Percentiles rank a stretch among this genome's conserved stretches.
phyloP scores from a whole-genome alignment of 2,329 filamentous ascomycete genomes.

The Ceratocystiopsis brevicomis region DNA sequence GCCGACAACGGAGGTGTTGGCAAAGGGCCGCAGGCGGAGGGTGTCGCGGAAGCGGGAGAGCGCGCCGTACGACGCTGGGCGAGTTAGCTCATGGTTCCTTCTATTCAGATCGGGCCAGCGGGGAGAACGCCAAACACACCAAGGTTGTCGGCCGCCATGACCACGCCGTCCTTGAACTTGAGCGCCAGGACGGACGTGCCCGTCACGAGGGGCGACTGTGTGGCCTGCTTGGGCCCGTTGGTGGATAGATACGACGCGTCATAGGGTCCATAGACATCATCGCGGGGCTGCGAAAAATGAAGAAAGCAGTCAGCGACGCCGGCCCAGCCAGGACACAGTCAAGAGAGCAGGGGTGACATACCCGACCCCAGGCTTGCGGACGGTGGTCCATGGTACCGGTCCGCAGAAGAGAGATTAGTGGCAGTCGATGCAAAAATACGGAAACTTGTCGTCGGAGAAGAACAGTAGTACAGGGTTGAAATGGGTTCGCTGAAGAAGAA shows the following conservation, averaged over 20 bases:
- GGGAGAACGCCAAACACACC: slow-evolving; percentile 33
- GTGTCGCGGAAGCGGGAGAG: slow-evolving; percentile 92
- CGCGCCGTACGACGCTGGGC: slow-evolving; percentile 87
- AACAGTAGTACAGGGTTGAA: too few relatives aligned
- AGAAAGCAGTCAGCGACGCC: not conserved
- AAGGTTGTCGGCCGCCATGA: slow-evolving; percentile 92
- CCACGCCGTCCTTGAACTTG: slow-evolving; percentile 92
- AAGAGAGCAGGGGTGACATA: slow-evolving; percentile 22
- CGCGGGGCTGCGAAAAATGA: slow-evolving; percentile 51
- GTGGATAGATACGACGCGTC: slow-evolving; percentile 67
- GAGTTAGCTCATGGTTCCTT: not conserved
- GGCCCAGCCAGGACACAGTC: too few relatives aligned
- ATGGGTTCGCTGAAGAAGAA: too few relatives aligned
- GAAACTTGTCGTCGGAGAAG: too few relatives aligned
- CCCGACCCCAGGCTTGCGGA: slow-evolving; percentile 54
- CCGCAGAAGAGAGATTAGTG: too few relatives aligned
- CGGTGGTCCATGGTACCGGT: slow-evolving; percentile 43
- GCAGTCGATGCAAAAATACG: too few relatives aligned
- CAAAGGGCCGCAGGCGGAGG: slow-evolving; percentile 83
- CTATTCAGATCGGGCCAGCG: too few relatives aligned
- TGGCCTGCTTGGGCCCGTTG: slow-evolving; percentile 59
- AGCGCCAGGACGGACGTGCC: slow-evolving; percentile 88
- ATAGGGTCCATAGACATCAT: slow-evolving; percentile 92
- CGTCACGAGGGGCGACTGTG: slow-evolving; percentile 82
- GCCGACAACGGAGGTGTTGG: slow-evolving; percentile 65